These are phyloP conservation scores for Sungouiella blattae DNA, from an alignment of 805 yeast genomes.

Conservation along the genomic window DNA sequence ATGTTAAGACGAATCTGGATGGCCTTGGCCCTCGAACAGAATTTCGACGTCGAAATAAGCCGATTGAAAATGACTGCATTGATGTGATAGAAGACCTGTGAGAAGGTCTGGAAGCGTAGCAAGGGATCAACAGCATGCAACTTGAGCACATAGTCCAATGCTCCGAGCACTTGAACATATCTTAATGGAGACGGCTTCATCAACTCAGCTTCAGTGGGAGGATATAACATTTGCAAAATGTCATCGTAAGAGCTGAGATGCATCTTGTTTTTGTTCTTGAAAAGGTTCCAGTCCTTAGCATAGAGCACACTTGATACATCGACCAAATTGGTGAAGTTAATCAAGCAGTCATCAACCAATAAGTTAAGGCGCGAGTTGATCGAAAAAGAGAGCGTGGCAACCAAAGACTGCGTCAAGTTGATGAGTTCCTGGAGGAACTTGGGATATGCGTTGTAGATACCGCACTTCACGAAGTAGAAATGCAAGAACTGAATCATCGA, in stretches of 20 bases:
- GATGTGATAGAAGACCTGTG: slow-evolving; percentile 76
- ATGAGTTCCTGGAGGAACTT: slow-evolving; percentile 54
- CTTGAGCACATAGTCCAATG: slow-evolving; percentile 79
- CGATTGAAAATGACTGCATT: slow-evolving; percentile 71
- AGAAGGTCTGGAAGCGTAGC: slow-evolving; percentile 71
- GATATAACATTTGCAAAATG: slow-evolving; percentile 70
- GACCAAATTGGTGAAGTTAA: slow-evolving; percentile 78
- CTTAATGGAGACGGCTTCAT: slow-evolving; percentile 87
- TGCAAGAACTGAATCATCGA: slow-evolving; percentile 73
- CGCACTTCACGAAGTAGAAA: slow-evolving; percentile 70
- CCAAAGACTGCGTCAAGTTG: slow-evolving; percentile 53
- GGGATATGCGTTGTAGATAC: slow-evolving; percentile 54
- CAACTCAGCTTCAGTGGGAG: slow-evolving; percentile 77
- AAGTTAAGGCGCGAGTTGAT: slow-evolving; percentile 57
- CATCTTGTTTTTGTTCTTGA: slow-evolving; percentile 40
- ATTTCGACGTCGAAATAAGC: slow-evolving; percentile 62
- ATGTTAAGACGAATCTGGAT: slow-evolving; percentile 85
- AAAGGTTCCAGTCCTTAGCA: slow-evolving; percentile 62
- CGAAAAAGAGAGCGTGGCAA: slow-evolving; percentile 64
- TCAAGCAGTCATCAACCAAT: slow-evolving; percentile 60
- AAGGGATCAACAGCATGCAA: slow-evolving; percentile 77
- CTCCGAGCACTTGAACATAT: slow-evolving; percentile 82
- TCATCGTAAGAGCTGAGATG: slow-evolving; percentile 62
- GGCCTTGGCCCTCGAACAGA: slow-evolving; percentile 77
- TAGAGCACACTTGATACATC: slow-evolving; percentile 75